phyloP scores from a whole-genome alignment of 257 asterid species.

The Capsicum chinense region DNA sequence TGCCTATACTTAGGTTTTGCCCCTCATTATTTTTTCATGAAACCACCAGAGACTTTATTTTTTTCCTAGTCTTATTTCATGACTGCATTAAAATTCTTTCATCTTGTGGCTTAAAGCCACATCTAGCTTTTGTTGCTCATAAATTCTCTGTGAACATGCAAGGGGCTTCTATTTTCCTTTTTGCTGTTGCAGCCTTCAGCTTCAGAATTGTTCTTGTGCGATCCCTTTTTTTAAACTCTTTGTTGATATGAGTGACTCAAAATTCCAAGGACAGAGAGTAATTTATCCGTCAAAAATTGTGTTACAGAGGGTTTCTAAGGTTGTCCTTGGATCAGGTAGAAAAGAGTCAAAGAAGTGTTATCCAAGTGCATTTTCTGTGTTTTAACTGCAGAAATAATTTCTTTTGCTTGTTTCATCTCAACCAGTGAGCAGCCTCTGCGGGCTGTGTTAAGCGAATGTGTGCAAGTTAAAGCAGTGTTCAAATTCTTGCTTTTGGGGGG shows the following conservation, averaged over 20 bases:
- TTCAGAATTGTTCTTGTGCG: background rate
- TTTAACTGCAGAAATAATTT: background rate
- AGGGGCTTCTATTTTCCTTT: background rate
- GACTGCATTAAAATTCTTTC: background rate
- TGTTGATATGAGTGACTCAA: background rate
- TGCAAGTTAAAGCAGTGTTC: background rate
- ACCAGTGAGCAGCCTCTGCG: background rate
- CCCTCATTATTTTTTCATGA: background rate
- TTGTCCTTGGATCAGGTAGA: background rate
- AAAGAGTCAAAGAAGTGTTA: background rate
- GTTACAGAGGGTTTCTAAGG: background rate
- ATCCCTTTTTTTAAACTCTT: background rate
- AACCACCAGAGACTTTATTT: background rate
- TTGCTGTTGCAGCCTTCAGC: background rate
- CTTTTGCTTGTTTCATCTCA: background rate
- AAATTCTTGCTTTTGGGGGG: background rate
- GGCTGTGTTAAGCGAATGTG: background rate
- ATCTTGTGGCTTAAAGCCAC: conserved; percentile 13
- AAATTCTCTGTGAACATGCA: background rate
- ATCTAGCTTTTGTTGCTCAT: background rate
- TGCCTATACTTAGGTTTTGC: background rate
- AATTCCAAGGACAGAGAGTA: background rate
- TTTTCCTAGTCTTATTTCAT: background rate
- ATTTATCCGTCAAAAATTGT: background rate
- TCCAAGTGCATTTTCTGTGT: background rate